Evolutionary conservation across 495 filamentous ascomycete species (phyloP), one percentile per base, ranked within the genome.

Genomic region (Lophiotrema nucula): DNA sequence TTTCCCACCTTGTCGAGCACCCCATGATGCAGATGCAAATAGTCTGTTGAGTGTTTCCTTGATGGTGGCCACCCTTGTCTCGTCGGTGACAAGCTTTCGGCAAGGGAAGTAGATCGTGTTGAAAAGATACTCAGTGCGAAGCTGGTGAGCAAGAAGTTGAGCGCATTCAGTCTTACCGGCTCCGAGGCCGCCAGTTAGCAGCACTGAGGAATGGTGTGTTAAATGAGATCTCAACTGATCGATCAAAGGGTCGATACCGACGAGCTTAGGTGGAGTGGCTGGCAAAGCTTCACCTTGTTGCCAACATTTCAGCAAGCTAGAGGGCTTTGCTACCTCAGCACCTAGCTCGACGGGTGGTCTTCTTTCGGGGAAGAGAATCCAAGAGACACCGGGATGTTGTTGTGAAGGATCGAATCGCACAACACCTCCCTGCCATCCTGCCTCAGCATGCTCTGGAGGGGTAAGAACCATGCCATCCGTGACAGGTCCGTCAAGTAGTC

Each of bases 1-100:
- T 55, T 82, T 84, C 4, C 93, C 92, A 37, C 89, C 91, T 11
- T 90, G 80, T 45, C 90, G 80, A 26, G 91, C 87, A 53, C 86
- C 90, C 92, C 92, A 98, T 37, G 85, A 84, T 13, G 95, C 93
- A 31, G 82, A 78, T 77, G 91, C 90, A 65, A 98, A 97, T 15
- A 92, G 73, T 13, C 88, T 80, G 42, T 79, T 86, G 3, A 97
- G 70, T 0, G 84, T 90, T 56, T 97, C 95, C 68, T 96, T 97
- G 70, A 97, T 87, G 8, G 85, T 88, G 12, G 88, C 87, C 15
- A 96, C 83, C 15, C 91, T 84, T 23, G 83, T 90, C 67, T 97
- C 92, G 52, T 96, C 90, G 1, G 86, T 92, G 21, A 95, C 84
- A 1, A 96, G 79, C 49, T 86, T 90, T 27, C 84, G 82, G 67